Evolutionary conservation across 345 rosid genomes (phyloP).

Genomic region (Lenwebbia sp.): DNA sequence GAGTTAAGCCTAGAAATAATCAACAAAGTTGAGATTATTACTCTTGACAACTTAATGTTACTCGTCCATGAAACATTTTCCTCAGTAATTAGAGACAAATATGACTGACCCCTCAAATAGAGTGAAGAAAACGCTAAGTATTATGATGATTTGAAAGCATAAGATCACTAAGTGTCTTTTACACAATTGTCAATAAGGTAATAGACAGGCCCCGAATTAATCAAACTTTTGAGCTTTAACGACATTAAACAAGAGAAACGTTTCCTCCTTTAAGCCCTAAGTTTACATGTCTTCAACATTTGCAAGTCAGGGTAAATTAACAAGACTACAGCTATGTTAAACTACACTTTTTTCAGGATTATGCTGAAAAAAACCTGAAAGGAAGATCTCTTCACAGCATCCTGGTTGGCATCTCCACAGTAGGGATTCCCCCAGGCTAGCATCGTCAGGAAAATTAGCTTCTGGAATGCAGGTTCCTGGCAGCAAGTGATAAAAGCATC

Average conservation of each 20-base stretch:
- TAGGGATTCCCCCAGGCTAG: slow-evolving; percentile 91
- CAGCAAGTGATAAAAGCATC: neutral
- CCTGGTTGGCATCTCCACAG: slow-evolving; percentile 21
- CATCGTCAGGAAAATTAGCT: slow-evolving; percentile 86
- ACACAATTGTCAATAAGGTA: neutral
- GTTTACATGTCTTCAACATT: neutral
- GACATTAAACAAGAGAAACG: neutral
- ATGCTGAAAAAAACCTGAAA: slow-evolving; percentile 45
- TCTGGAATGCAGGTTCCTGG: slow-evolving; percentile 92
- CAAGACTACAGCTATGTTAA: neutral
- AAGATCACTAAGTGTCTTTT: neutral
- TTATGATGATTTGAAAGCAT: neutral
- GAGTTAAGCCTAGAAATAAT: neutral
- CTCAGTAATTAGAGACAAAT: neutral
- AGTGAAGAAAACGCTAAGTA: neutral
- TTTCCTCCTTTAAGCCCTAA: neutral
- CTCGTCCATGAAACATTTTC: neutral
- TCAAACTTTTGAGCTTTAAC: neutral
- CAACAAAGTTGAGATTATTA: neutral
- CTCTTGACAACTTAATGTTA: neutral
- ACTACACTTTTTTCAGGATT: neutral
- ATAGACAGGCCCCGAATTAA: neutral
- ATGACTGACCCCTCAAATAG: neutral
- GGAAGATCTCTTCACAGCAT: slow-evolving; percentile 28
- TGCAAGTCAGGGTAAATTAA: neutral